Base-by-base conservation (phyloP, 2,329 filamentous ascomycete species). In the Calonectria henricotiae region DNA sequence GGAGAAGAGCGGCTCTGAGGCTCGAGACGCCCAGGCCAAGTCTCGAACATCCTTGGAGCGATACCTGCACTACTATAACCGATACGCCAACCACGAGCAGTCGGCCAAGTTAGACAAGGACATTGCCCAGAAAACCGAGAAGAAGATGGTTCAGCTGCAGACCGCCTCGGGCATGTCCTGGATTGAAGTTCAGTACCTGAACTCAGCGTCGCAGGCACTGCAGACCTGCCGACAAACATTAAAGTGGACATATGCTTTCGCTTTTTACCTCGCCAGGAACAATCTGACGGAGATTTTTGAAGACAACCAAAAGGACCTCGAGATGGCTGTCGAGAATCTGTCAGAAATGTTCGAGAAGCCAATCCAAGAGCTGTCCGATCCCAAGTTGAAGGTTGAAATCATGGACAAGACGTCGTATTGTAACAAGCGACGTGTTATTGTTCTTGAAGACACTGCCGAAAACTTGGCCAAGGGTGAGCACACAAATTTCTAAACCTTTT, bases 311-410 rank as follows among this genome's bases (percentile, higher is more conserved):
- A 98, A 98, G 82, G 96, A 99, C 80, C 85, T 99, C 27, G 96
- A 99, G 83, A 93, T 99, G 91, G 96, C 96, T 0, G 96, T 98
- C 0, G 96, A 99, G 85, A 95, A 94, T 68, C 85, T 99, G 74
- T 98, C 94, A n/a, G 95, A 98, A 83, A 98, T 99, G 94, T 99
- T 99, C 75, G 96, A 99, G 87, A 98, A 97, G 85, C 94, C 95
- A 0, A 94, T 96, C n/a, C 85, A 91, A 46, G 95, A 98, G 77
- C 86, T 99, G 20, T 90, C 94, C 4, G 90, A 92, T 54, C 81
- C 94, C n/a, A 98, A 98, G 82, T 87, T 98, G 70, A 98, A 98
- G 85, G 94, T 98, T 7, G 96, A 98, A 74, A 99, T 99, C 79
- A 94, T 99, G 91, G 96, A 99, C 83, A 98, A 98, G 88, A 99